A percentile compares a stretch with the other conserved stretches of the same genome.
phyloP scores from a whole-genome alignment of 768 basidiomycete genomes.

The Pholiota conissans region DNA sequence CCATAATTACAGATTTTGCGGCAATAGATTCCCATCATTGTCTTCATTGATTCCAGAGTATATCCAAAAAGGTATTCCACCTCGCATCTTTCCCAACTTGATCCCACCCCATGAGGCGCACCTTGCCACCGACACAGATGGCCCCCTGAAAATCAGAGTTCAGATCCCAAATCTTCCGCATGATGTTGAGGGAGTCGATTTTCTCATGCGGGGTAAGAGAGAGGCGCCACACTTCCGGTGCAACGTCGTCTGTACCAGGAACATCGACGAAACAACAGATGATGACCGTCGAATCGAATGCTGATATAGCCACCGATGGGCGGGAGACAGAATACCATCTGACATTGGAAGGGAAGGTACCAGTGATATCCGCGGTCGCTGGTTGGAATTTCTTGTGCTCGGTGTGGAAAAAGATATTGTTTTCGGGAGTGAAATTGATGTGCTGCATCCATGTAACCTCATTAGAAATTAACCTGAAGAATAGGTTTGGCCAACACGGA shows the following conservation, averaged over 20 bases:
- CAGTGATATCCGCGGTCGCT: conserved; percentile 10
- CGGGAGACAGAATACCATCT: conserved; percentile 16
- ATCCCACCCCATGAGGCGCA: conserved; percentile 2
- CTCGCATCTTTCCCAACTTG: not conserved
- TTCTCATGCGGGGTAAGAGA: conserved; percentile 20
- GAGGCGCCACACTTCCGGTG: conserved; percentile 25
- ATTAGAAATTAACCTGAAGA: not conserved
- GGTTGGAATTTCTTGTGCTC: conserved; percentile 19
- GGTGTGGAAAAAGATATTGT: conserved; percentile 22
- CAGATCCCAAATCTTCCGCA: conserved; percentile 16
- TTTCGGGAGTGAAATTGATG: conserved; percentile 7
- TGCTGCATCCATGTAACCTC: not conserved
- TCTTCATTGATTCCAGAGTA: not conserved
- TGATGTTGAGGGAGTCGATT: conserved; percentile 20
- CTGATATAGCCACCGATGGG: not conserved
- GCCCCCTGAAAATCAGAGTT: conserved; percentile 20
- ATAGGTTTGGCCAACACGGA: not conserved
- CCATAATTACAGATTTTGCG: too few species aligned
- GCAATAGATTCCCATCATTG: too few species aligned
- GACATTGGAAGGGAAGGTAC: conserved; percentile 18
- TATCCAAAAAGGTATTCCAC: not conserved
- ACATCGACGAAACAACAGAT: conserved; percentile 22
- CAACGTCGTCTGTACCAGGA: not conserved
- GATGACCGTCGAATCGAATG: conserved; percentile 10
- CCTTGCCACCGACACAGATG: not conserved